A percentile compares a stretch with the other conserved stretches of the same genome.
Conservation (phyloP, 306 rosid species). For the Hippophae gyantsensis region DNA sequence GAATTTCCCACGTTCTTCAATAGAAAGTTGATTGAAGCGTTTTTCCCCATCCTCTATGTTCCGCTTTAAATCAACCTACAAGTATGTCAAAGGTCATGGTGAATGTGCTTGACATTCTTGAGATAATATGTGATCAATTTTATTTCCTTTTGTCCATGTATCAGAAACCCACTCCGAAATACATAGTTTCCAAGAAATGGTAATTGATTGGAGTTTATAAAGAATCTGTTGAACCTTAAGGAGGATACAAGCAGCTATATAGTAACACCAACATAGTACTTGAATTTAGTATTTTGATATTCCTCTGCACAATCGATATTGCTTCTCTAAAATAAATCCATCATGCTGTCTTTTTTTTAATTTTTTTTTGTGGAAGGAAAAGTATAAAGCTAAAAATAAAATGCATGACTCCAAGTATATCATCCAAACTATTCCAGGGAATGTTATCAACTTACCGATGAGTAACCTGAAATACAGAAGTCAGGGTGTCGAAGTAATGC, state of each 20-base stretch:
- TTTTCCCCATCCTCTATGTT: conserved; percentile 88
- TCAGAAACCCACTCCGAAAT: too few species aligned
- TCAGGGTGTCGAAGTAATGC: conserved; percentile 93
- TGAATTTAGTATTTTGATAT: too few species aligned
- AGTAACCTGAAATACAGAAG: conserved; percentile 83
- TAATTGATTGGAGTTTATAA: too few species aligned
- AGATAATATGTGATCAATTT: background rate
- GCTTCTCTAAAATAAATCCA: too few species aligned
- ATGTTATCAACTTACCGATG: conserved; percentile 64
- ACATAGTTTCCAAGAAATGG: too few species aligned
- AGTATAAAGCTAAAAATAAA: background rate
- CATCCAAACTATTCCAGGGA: conserved; percentile 8
- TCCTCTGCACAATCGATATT: too few species aligned
- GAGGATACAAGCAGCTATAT: too few species aligned
- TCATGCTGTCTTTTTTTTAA: too few species aligned
- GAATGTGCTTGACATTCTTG: conserved; percentile 8
- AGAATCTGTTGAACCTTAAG: too few species aligned
- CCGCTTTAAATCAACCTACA: conserved; percentile 69
- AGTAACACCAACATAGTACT: too few species aligned
- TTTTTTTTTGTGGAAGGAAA: too few species aligned
- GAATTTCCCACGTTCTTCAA: conserved; percentile 96
- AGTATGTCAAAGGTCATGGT: conserved; percentile 17
- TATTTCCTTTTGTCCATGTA: background rate
- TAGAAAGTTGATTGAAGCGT: conserved; percentile 88
- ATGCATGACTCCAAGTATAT: background rate